Conservation (phyloP, 345 rosid species). For the Hevea brasiliensis region DNA sequence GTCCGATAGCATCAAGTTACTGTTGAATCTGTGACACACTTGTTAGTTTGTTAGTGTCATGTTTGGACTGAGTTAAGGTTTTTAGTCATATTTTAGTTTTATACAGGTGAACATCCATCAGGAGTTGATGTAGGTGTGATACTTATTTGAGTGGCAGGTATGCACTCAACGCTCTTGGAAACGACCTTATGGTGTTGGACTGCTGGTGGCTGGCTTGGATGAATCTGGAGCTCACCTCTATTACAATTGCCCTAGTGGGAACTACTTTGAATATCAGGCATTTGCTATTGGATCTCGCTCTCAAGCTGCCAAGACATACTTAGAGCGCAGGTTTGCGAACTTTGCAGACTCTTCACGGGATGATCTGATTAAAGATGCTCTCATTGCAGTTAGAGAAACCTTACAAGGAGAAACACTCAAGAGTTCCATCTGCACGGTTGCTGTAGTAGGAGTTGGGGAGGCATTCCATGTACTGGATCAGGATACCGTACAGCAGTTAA, state of each 20-base stretch:
- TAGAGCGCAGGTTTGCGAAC: conserved; percentile 83
- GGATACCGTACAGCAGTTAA: conserved; percentile 74
- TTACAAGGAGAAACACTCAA: conserved; percentile 90
- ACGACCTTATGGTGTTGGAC: conserved; percentile 94
- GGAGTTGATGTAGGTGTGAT: conserved; percentile 6
- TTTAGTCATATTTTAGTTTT: background rate
- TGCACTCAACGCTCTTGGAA: conserved; percentile 99
- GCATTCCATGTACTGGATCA: conserved; percentile 84
- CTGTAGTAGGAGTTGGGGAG: conserved; percentile 82
- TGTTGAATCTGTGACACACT: background rate
- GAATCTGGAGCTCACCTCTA: conserved; percentile 96
- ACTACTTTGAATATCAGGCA: conserved; percentile 96
- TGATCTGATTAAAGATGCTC: conserved; percentile 85
- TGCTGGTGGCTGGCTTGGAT: conserved; percentile 89
- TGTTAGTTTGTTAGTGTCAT: no score
- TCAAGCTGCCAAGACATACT: conserved; percentile 96
- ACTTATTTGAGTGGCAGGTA: conserved; percentile 57
- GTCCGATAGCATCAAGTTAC: background rate
- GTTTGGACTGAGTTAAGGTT: background rate
- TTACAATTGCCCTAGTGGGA: conserved; percentile 98
- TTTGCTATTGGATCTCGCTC: conserved; percentile 98
- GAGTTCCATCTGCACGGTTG: conserved; percentile 88
- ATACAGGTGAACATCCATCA: background rate
- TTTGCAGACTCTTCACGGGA: conserved; percentile 76
- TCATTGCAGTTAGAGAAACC: conserved; percentile 90